These are phyloP conservation scores for Thalassiosira oceanica DNA, from an alignment of 352 stramenopile genomes.

Conservation along the genomic window DNA sequence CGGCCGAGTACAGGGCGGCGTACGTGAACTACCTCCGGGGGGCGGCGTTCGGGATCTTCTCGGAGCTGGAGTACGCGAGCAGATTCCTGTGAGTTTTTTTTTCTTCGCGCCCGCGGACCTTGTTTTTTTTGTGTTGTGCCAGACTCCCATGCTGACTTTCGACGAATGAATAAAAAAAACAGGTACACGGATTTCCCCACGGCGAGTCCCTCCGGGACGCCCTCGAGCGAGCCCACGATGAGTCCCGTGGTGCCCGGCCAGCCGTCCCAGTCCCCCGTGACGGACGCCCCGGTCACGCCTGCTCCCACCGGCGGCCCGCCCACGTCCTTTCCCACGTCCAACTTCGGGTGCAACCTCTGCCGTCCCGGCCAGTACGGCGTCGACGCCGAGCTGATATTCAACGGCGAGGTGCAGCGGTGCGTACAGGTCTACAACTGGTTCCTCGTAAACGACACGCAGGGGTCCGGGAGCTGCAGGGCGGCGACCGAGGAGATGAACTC, in stretches of 20 bases:
- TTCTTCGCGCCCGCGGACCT: background rate
- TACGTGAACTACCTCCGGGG: constrained; percentile 52
- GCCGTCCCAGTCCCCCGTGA: constrained; percentile 19
- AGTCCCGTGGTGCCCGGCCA: constrained; percentile 24
- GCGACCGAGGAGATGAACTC: constrained; percentile 28
- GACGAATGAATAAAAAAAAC: too few relatives aligned
- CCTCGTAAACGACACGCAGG: constrained; percentile 37
- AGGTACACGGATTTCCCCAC: constrained; percentile 53
- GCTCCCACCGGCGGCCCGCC: constrained; percentile 3
- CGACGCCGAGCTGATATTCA: constrained; percentile 44
- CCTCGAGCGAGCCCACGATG: constrained; percentile 16
- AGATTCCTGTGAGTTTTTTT: constrained; percentile 31
- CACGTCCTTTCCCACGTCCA: constrained; percentile 15
- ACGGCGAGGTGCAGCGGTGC: constrained; percentile 32
- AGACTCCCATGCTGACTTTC: too few relatives aligned
- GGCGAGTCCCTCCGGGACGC: constrained; percentile 10
- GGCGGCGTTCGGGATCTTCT: constrained; percentile 31
- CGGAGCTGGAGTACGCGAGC: constrained; percentile 36
- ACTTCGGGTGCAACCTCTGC: constrained; percentile 49
- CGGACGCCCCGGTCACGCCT: background rate
- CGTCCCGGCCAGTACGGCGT: constrained; percentile 37
- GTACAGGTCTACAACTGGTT: constrained; percentile 55
- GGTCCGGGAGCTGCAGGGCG: constrained; percentile 19
- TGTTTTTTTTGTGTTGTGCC: too few relatives aligned
- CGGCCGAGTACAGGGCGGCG: constrained; percentile 47